Base-by-base conservation (phyloP, 2,329 filamentous ascomycete genomes). In the Calycina herbarum region DNA sequence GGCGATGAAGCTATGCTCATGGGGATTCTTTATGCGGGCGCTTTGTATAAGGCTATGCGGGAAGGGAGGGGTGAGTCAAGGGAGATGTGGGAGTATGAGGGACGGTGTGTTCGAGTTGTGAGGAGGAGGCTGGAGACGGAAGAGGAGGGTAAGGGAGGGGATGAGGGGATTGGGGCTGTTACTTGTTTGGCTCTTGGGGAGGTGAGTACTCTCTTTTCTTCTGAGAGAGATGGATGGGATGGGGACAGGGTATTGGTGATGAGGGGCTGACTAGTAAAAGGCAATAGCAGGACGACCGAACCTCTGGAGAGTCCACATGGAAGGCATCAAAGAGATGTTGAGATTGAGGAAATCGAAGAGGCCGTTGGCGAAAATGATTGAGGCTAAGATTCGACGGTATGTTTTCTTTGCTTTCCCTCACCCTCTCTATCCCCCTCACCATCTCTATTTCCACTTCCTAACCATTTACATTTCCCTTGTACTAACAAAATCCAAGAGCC, bases 251-350 rank as follows among this genome's bases (percentile, higher is more conserved):
- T 29, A 29, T 63, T 42, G n/a, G 48, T 5, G 6, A 20, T 27
- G 1, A 3, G 6, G 20, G 24, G 1, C 35, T 59, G 40, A 59
- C 61, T 15, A 56, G 27, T 11, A 17, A 20, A 61, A 70, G 70
- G 68, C 72, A 33, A 60, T 69, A 35, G 60, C 57, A 10, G 72
- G 72, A 33, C 67, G 70, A 42, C 27, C 56, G 1, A 58, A 70
- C 20, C 38, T 61, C 29, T 73, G 71, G 71, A 63, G 67, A 51
- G 38, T 68, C 11, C 71, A 73, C 48, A 73, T 72, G 71, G 62
- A 62, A 38, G 70, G 70, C 13, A 62, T 73, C n/a, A 67, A 71
- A 42, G 63, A 71, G 17, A 68, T 73, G 62, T 63, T 73, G 4
- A 33, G 42, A 10, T 45, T 40, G 1, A 57, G 66, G 59, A 62